phyloP scores from a whole-genome alignment of 306 rosid species.

The Mucuna pruriens region DNA sequence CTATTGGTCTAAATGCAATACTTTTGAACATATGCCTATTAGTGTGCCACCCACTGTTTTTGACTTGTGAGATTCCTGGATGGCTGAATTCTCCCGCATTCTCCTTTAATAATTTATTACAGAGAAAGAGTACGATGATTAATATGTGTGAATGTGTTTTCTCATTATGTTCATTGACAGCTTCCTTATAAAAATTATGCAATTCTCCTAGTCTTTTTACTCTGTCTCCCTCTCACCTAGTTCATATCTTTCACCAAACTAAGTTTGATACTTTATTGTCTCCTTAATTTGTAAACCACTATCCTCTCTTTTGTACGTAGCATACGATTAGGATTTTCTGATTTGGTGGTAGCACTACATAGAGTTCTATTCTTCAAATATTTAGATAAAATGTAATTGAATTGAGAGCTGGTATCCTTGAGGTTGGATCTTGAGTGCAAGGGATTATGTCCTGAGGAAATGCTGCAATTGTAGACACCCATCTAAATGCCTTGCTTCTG shows the following conservation, averaged over 20 bases:
- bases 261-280: neutral
- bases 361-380: slow-evolving; percentile 1
- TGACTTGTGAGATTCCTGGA: neutral
- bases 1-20: neutral
- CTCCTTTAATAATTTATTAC: neutral
- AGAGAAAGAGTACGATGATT: neutral
- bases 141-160: neutral
- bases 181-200: neutral
- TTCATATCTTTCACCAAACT: neutral
- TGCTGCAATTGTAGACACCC: slow-evolving; percentile 15
- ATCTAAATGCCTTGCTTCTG: neutral
- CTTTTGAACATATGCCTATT: neutral
- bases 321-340: neutral
- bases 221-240: neutral
- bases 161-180: slow-evolving; percentile 4
- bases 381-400: slow-evolving; percentile 1
- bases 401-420: slow-evolving; percentile 5
- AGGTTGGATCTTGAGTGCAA: slow-evolving; percentile 9
- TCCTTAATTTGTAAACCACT: neutral
- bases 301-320: slow-evolving; percentile 1
- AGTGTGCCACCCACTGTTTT: neutral
- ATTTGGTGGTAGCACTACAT: neutral
- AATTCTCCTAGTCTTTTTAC: neutral
- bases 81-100: slow-evolving; percentile 2
- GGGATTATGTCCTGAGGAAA: neutral